Base-by-base conservation (phyloP, 2,329 filamentous ascomycete species). In the Aschersonia sp. region DNA sequence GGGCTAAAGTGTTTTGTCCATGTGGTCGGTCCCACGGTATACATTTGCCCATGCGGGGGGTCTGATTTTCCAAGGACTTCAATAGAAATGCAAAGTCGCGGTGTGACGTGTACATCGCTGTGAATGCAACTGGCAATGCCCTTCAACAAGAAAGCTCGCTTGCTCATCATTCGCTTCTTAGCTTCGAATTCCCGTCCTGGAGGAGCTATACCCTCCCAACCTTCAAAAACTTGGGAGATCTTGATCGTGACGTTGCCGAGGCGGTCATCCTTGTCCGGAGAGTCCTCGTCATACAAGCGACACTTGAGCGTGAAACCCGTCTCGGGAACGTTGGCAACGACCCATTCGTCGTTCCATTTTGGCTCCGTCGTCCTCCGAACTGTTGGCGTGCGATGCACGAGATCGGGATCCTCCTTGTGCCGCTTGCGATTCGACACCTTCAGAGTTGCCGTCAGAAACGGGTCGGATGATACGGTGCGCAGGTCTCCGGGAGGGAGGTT, bases 1-100 rank as follows among this genome's bases (percentile, higher is more conserved):
- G 89, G 87, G 53, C 86, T 94, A 59, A 83, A 90, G 62, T 96
- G 90, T 56, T 85, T 85, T 53, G 84, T 82, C 78, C 81, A 95
- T 44, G 70, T 72, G 47, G 81, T 64, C 9, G 87, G 87, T 0
- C 85, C 88, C 33, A 92, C 56, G 0, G 90, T 96, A 63, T 88
- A 94, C 60, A 85, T 73, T 58, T 70, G 83, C 56, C 60, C 86
- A 71, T 66, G 79, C 59, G 67, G 85, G 60, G 63, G 79, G 59
- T 85, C 75, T 0, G 87, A 92, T 51, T 73, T 75, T 1, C 87
- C 88, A 11, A 96, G 64, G n/a, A 88, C 73, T 56, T 88, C 75
- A 29, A 88, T 78, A 58, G 85, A 90, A 50, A 96, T 59, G 48
- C 76, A 76, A 4, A 96, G 64, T 35, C 72, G 70, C 0, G 86